Conservation (phyloP, 106 monocot species). For the Amphibolis antarctica region DNA sequence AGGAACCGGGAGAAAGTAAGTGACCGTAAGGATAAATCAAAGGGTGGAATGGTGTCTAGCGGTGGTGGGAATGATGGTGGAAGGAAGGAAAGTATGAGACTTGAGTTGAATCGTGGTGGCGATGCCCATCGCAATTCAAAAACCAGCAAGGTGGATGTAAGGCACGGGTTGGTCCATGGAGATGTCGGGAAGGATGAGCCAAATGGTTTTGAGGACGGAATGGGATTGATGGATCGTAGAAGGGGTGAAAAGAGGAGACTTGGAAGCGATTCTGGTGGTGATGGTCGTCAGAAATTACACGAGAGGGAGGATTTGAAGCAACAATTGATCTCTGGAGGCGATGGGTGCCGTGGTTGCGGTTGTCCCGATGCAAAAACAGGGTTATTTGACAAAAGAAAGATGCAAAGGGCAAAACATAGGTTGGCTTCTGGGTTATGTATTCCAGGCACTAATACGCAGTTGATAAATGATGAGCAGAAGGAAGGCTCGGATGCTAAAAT, state of each 20-base stretch:
- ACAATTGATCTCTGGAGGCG: no score
- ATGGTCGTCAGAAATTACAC: no score
- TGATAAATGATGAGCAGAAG: background rate
- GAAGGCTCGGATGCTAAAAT: background rate
- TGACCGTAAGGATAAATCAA: no score
- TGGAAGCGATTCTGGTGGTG: no score
- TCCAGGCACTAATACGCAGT: background rate
- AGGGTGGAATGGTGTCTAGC: background rate
- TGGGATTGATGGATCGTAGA: no score
- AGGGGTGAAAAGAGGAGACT: no score
- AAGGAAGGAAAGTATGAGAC: background rate
- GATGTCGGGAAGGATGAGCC: background rate
- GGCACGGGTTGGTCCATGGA: background rate
- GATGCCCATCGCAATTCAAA: background rate
- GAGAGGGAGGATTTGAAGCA: no score
- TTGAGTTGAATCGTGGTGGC: background rate
- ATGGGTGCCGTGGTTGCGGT: no score
- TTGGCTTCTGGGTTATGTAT: background rate
- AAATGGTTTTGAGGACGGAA: background rate
- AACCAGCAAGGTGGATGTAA: background rate
- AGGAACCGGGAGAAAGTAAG: conserved; percentile 20
- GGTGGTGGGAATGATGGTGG: background rate
- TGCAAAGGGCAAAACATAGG: background rate
- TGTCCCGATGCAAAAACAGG: no score
- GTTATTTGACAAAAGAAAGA: background rate